phyloP scores from a whole-genome alignment of 2,329 filamentous ascomycete genomes.

The Torrubiella hemipterigena region DNA sequence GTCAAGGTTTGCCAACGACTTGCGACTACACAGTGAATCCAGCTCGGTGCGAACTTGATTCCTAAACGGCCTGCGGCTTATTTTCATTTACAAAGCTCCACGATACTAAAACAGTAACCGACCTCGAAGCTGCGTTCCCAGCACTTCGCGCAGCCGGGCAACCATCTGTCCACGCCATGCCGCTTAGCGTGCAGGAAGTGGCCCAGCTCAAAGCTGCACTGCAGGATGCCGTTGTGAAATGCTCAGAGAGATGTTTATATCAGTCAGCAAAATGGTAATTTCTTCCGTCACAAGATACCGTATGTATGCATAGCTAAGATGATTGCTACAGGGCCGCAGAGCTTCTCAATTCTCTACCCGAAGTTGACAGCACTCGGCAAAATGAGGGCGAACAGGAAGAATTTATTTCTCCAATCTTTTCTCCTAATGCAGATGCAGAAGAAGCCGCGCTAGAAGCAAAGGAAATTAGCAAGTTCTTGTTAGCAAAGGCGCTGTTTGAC shows the following conservation, averaged over 20 bases:
- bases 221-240: constrained; percentile 78
- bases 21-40: no score
- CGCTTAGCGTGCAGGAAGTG: constrained; percentile 42
- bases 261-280: constrained; percentile 95
- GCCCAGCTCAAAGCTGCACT: constrained; percentile 60
- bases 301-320: not conserved
- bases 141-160: not conserved
- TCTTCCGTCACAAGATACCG: constrained; percentile 1
- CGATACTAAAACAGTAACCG: no score
- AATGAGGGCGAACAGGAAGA: constrained; percentile 18
- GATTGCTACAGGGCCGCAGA: constrained; percentile 67
- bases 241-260: constrained; percentile 89
- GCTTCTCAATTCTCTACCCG: constrained; percentile 72
- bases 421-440: constrained; percentile 50
- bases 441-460: constrained; percentile 67
- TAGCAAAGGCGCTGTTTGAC: constrained; percentile 91
- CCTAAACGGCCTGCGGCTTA: no score
- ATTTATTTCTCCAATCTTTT: constrained; percentile 34
- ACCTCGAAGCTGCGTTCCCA: no score
- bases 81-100: no score
- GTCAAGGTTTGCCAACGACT: no score
- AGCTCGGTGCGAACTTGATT: no score
- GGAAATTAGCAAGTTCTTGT: constrained; percentile 72
- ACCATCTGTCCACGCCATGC: constrained; percentile 25
- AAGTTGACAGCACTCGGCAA: constrained; percentile 43